Percentiles rank a stretch among this genome's conserved stretches.
phyloP scores from a whole-genome alignment of 2,329 filamentous ascomycete genomes.

The Paecilomyces sp. region DNA sequence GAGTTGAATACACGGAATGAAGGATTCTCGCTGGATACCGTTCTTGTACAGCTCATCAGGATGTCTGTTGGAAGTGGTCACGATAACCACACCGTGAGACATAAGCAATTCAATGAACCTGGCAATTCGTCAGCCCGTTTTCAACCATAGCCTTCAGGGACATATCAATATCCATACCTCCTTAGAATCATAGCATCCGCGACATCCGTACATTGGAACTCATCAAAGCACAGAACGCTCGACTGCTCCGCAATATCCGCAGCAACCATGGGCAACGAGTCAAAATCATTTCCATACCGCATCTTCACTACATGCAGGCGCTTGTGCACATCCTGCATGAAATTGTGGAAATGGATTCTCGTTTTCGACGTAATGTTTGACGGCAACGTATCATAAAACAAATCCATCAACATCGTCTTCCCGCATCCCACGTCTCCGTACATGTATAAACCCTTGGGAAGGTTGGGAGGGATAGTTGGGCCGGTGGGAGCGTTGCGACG shows the following conservation, averaged over 20 bases:
- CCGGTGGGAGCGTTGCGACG: slow-evolving; percentile 24
- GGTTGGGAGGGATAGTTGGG: slow-evolving; percentile 54
- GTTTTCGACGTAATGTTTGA: slow-evolving; percentile 72
- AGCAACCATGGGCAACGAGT: slow-evolving; percentile 84
- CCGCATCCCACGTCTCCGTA: slow-evolving; percentile 95
- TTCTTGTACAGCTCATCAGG: slow-evolving; percentile 97
- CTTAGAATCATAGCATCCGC: slow-evolving; percentile 97
- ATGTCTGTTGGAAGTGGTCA: slow-evolving; percentile 95
- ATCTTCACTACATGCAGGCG: slow-evolving; percentile 86
- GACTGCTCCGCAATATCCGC: slow-evolving; percentile 84
- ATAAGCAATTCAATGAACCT: slow-evolving; percentile 81
- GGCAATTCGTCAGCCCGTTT: slow-evolving; percentile 15
- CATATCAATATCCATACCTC: slow-evolving; percentile 40
- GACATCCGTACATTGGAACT: slow-evolving; percentile 98
- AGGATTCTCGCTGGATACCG: slow-evolving; percentile 90
- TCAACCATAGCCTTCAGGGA: slow-evolving; percentile 1
- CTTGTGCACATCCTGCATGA: slow-evolving; percentile 97
- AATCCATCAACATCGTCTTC: slow-evolving; percentile 99
- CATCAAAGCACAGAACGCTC: slow-evolving; percentile 91
- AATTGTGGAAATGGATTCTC: slow-evolving; percentile 97
- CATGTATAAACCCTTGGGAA: slow-evolving; percentile 87
- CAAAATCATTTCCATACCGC: slow-evolving; percentile 78
- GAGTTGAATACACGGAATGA: slow-evolving; percentile 89
- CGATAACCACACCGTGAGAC: slow-evolving; percentile 92
- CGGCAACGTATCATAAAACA: slow-evolving; percentile 92